Conservation (phyloP, 345 rosid species). For the Angophora floribunda region DNA sequence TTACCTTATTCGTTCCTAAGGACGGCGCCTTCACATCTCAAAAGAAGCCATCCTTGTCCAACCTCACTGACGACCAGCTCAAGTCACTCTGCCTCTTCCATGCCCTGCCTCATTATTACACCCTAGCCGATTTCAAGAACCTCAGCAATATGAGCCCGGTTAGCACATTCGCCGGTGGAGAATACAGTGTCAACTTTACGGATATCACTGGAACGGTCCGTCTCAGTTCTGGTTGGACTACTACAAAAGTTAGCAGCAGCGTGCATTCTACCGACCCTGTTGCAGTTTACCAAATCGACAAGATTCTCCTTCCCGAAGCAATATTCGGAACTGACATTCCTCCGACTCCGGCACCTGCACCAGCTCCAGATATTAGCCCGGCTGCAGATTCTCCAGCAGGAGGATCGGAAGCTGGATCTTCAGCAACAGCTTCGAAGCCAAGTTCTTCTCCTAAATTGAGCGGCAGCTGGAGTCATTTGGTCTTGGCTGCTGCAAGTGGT, state of each 20-base stretch:
- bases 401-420: constrained; percentile 2
- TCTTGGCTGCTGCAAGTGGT: constrained; percentile 18
- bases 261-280: constrained; percentile 86
- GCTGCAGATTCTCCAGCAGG: constrained; percentile 54
- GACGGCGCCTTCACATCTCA: constrained; percentile 69
- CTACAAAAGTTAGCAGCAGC: constrained; percentile 73
- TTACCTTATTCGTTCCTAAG: constrained; percentile 85
- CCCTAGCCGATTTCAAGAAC: constrained; percentile 76
- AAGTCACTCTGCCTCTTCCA: constrained; percentile 84
- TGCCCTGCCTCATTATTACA: constrained; percentile 74
- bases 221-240: constrained; percentile 71
- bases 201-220: constrained; percentile 59
- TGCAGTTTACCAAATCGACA: constrained; percentile 78
- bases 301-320: constrained; percentile 81
- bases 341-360: constrained; percentile 83
- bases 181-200: constrained; percentile 57
- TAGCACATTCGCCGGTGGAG: constrained; percentile 67
- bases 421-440: constrained; percentile 24
- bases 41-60: constrained; percentile 62
- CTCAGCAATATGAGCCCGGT: constrained; percentile 60
- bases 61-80: constrained; percentile 65
- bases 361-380: constrained; percentile 60
- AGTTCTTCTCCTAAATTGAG: constrained; percentile 27
- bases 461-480: constrained; percentile 22
- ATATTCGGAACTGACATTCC: constrained; percentile 92